Evolutionary conservation across 1,284 basidiomycete genomes (phyloP).

Genomic region (Ceratobasidium theobromae): DNA sequence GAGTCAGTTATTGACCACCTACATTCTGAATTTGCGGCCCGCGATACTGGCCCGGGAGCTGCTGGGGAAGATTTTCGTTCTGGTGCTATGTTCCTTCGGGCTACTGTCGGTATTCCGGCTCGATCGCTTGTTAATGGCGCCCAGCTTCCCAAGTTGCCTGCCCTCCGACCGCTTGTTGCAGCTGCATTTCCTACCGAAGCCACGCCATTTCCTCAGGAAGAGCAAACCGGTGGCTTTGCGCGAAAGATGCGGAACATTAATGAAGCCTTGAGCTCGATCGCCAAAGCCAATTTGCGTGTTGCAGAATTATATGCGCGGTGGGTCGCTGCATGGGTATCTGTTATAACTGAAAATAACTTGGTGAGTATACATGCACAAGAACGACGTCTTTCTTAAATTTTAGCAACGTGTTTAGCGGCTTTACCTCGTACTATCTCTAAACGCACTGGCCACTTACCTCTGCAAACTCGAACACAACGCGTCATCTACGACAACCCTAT

Average conservation of each 20-base stretch:
- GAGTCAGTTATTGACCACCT: slow-evolving; percentile 56
- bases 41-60: slow-evolving; percentile 45
- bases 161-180: slow-evolving; percentile 39
- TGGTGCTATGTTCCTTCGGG: slow-evolving; percentile 15
- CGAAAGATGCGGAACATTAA: slow-evolving; percentile 60
- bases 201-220: neutral
- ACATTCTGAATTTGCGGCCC: slow-evolving; percentile 49
- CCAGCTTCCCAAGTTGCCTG: slow-evolving; percentile 17
- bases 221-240: slow-evolving; percentile 49
- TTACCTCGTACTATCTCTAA: slow-evolving; percentile 52
- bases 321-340: slow-evolving; percentile 56
- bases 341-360: slow-evolving; percentile 54
- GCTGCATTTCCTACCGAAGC: slow-evolving; percentile 41
- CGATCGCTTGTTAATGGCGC: neutral
- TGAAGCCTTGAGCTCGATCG: slow-evolving; percentile 51
- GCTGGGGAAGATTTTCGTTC: slow-evolving; percentile 18
- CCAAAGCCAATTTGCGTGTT: slow-evolving; percentile 40
- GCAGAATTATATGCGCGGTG: slow-evolving; percentile 58
- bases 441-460: slow-evolving; percentile 40
- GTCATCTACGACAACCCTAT: slow-evolving; percentile 48
- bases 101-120: slow-evolving; percentile 4
- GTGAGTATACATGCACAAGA: slow-evolving; percentile 48
- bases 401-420: slow-evolving; percentile 46
- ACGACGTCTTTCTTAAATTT: neutral
- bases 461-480: slow-evolving; percentile 36